phyloP scores from a whole-genome alignment of 164 flowering plant species.

The Nymphaea thermarum region DNA sequence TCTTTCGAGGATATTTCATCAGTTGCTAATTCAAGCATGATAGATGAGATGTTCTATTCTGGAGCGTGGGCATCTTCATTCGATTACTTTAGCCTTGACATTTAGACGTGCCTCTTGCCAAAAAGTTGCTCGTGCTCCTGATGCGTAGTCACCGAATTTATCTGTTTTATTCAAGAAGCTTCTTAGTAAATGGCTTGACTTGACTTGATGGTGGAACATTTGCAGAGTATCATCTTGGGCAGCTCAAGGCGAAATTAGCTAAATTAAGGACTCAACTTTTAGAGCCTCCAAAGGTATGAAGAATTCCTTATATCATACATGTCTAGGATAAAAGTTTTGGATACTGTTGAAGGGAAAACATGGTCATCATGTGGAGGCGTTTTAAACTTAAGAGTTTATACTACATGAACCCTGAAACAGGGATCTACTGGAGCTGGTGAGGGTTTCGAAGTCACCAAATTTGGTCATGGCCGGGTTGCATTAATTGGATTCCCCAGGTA shows the following conservation, averaged over 20 bases:
- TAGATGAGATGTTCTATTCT: too few species aligned
- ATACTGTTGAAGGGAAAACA: neutral
- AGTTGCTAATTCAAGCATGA: too few species aligned
- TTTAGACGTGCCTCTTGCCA: neutral
- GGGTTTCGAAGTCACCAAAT: conserved; percentile 99
- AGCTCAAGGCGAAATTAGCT: conserved; percentile 98
- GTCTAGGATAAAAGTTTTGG: neutral
- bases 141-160: too few species aligned
- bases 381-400: neutral
- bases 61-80: too few species aligned
- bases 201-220: neutral
- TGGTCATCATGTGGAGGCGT: neutral
- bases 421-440: conserved; percentile 98
- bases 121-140: neutral
- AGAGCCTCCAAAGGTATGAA: conserved; percentile 91
- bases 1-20: too few species aligned
- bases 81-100: neutral
- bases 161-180: neutral
- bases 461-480: conserved; percentile 97
- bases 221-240: conserved; percentile 98
- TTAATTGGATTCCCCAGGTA: conserved; percentile 99
- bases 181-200: neutral
- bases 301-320: neutral
- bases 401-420: conserved; percentile 20
- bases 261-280: conserved; percentile 88